Percentiles rank a stretch among this genome's conserved stretches.
Conservation (phyloP, 306 rosid species). For the Dryas alaskensis region DNA sequence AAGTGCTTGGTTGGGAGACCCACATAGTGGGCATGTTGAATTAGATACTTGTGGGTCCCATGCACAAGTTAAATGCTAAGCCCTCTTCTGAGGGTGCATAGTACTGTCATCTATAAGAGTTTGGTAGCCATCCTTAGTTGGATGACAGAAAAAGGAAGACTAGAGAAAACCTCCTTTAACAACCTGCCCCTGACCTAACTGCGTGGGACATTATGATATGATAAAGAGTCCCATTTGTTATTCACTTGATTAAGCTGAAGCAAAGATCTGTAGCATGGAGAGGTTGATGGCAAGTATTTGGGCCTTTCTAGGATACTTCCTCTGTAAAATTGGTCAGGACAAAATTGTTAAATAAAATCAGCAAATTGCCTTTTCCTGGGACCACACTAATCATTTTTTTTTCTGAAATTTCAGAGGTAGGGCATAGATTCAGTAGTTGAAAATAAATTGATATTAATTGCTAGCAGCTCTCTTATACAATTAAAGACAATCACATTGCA, state of each 20-base stretch:
- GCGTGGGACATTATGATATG: slow-evolving; percentile 30
- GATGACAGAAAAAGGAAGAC: slow-evolving; percentile 44
- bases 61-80: slow-evolving; percentile 29
- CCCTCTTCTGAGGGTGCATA: slow-evolving; percentile 40
- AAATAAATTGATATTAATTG: slow-evolving; percentile 6
- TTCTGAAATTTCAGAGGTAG: slow-evolving; percentile 23
- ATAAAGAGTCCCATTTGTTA: slow-evolving; percentile 9
- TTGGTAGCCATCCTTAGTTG: slow-evolving; percentile 60
- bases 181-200: slow-evolving; percentile 47
- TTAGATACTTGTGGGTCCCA: slow-evolving; percentile 57
- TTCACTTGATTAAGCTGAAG: slow-evolving; percentile 13
- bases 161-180: slow-evolving; percentile 39
- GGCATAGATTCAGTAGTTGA: slow-evolving; percentile 11
- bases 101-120: slow-evolving; percentile 44
- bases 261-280: slow-evolving; percentile 7
- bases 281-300: slow-evolving; percentile 26
- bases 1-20: slow-evolving; percentile 46
- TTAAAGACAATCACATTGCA: background rate
- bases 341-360: slow-evolving; percentile 10
- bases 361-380: slow-evolving; percentile 9
- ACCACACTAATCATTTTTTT: slow-evolving; percentile 13
- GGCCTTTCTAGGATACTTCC: slow-evolving; percentile 17
- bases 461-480: slow-evolving; percentile 8
- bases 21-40: slow-evolving; percentile 45
- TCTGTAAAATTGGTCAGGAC: slow-evolving; percentile 12